Evolutionary conservation across 176 grass and related monocot species (phyloP).

Genomic region (Oryza punctata): DNA sequence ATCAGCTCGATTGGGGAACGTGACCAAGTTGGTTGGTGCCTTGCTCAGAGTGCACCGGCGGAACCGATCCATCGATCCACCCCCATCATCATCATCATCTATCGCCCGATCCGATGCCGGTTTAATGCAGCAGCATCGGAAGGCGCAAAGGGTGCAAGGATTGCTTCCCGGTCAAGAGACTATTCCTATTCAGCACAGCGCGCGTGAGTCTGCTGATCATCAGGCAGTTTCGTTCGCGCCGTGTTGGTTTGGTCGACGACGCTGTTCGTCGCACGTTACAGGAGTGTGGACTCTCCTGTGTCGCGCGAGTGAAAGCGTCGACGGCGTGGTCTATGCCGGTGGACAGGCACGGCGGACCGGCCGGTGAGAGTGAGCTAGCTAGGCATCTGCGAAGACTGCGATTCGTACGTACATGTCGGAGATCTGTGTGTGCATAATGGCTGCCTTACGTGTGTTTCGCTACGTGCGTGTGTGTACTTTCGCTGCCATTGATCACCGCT

Average conservation of each 20-base stretch:
- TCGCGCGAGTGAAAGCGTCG: too few relatives aligned
- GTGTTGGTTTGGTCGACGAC: too few relatives aligned
- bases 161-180: constrained; percentile 11
- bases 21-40: not conserved
- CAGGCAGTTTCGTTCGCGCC: too few relatives aligned
- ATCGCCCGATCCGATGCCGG: constrained; percentile 32
- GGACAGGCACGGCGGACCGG: not conserved
- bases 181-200: not conserved
- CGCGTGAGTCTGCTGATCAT: too few relatives aligned
- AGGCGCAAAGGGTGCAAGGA: not conserved
- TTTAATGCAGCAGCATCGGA: not conserved
- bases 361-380: too few relatives aligned
- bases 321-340: too few relatives aligned
- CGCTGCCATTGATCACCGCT: not conserved
- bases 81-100: not conserved
- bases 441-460: too few relatives aligned
- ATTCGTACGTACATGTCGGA: not conserved
- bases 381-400: not conserved
- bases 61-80: too few relatives aligned
- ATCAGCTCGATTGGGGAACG: not conserved
- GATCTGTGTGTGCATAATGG: not conserved
- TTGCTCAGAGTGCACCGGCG: not conserved
- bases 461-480: not conserved
- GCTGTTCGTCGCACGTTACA: too few relatives aligned
- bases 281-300: too few relatives aligned